Base-by-base conservation (phyloP, 129 eudicot species). In the Logfia minima region DNA sequence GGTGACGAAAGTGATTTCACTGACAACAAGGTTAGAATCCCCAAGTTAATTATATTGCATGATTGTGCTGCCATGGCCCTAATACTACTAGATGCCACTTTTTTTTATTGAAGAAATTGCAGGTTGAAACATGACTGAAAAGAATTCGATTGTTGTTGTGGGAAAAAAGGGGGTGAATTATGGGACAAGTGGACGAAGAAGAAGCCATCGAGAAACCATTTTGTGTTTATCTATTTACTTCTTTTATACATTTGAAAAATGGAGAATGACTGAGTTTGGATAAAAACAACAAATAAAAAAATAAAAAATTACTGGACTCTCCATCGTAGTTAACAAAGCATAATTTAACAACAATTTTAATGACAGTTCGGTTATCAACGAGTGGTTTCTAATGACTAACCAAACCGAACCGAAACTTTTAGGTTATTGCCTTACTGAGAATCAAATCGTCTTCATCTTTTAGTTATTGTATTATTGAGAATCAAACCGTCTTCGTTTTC, bases 1-100 rank as follows among this genome's bases (percentile, higher is more conserved):
- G n/a, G 98, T 92, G 77, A 96, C 98, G 31, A 88, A 82, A 55
- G 96, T 88, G 61, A 92, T 90, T 85, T 92, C 96, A 70, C 96
- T 92, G 79, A 92, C 82, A 37, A 76, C 68, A 39, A 92, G 98
- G 81, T 90, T 92, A 19, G 98, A 92, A 66, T 90, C 93, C 3
- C 98, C 98, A 52, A 92, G 86, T 52, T 92, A 87, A 65, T 79
- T 84, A 83, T 86, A 90, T 80, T 83, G 82, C 75, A 92, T 6
- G 74, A 79, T 13, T 14, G 77, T 22, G 28, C 63, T 64, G 87
- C 88, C 80, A 77, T 77, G 66, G 86, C 84, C 48, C 81, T 69
- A 43, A 77, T 58, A 9, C 55, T 68, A 4, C 41, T 23, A 17
- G 78, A 74, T 16, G 55, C 55, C 55, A 14, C 55, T 48, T 58